Evolutionary conservation across 257 asterid species (phyloP).

Genomic region (Lavandula angustifolia): DNA sequence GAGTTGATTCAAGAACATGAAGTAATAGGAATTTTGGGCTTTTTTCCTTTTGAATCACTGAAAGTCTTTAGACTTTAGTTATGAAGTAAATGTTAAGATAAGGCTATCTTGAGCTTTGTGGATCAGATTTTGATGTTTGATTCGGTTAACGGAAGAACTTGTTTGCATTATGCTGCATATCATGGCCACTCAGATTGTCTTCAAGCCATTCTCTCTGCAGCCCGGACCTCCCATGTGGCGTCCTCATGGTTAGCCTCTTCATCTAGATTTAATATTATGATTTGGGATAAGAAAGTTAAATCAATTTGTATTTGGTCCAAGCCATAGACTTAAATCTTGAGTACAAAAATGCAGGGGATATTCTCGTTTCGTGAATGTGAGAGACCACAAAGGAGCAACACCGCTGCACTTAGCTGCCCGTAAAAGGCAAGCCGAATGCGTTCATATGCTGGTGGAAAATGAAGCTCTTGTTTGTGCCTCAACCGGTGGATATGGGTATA

Average conservation of each 20-base stretch:
- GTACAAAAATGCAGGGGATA: slow-evolving; percentile 61
- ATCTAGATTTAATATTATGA: not conserved
- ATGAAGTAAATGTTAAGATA: slow-evolving; percentile 6
- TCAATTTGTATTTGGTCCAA: too few relatives aligned
- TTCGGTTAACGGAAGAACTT: slow-evolving; percentile 77
- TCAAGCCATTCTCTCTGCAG: slow-evolving; percentile 64
- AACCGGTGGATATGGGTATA: slow-evolving; percentile 74
- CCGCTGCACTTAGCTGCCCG: slow-evolving; percentile 87
- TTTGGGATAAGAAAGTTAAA: not conserved
- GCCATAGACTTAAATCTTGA: not conserved
- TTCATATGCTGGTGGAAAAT: slow-evolving; percentile 60
- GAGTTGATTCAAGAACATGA: too few relatives aligned
- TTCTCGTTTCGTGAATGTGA: slow-evolving; percentile 78
- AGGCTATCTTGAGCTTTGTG: slow-evolving; percentile 22
- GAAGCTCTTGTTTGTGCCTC: slow-evolving; percentile 89
- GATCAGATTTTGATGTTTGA: slow-evolving; percentile 86
- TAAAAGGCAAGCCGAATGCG: slow-evolving; percentile 60
- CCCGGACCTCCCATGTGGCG: slow-evolving; percentile 69
- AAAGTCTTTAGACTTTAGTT: not conserved
- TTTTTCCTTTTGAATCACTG: too few relatives aligned
- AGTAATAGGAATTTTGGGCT: too few relatives aligned
- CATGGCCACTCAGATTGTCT: slow-evolving; percentile 86
- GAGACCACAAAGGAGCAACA: slow-evolving; percentile 88
- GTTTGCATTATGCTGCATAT: slow-evolving; percentile 94
- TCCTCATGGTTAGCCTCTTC: slow-evolving; percentile 63